These are phyloP conservation scores for Golubevia pallescens DNA, from an alignment of 1,284 basidiomycete species.

Conservation along the genomic window DNA sequence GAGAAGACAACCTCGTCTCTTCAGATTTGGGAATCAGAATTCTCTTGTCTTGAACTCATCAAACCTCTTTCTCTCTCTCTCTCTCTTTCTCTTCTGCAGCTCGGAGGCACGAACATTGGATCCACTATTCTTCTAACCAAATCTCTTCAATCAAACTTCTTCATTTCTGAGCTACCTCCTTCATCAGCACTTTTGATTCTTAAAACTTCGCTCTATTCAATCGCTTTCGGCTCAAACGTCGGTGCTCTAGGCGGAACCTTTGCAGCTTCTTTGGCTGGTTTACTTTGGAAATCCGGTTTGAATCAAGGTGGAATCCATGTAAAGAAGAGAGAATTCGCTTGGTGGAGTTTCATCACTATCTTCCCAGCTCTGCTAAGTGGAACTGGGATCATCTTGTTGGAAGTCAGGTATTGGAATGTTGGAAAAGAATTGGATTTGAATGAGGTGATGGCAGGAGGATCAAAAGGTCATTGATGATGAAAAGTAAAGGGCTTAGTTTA, in stretches of 20 bases:
- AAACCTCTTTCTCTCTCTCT: conserved; percentile 3
- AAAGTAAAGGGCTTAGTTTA: too few relatives aligned
- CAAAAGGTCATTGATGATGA: too few relatives aligned
- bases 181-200: conserved; percentile 58
- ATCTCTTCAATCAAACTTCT: conserved; percentile 67
- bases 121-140: conserved; percentile 86
- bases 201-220: conserved; percentile 68
- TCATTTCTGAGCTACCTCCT: conserved; percentile 58
- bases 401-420: too few relatives aligned
- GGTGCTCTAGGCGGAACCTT: conserved; percentile 91
- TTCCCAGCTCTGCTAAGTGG: conserved; percentile 49
- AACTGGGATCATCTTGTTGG: conserved; percentile 55
- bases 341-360: conserved; percentile 72
- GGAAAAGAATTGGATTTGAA: too few relatives aligned
- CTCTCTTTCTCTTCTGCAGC: conserved; percentile 13
- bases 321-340: conserved; percentile 74
- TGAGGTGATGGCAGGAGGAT: too few relatives aligned
- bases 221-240: conserved; percentile 85
- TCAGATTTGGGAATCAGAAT: too few relatives aligned
- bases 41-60: conserved; percentile 1
- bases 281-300: conserved; percentile 84
- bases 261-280: conserved; percentile 84
- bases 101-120: conserved; percentile 93
- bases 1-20: too few relatives aligned
- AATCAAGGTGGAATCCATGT: conserved; percentile 78